A percentile compares a stretch with the other conserved stretches of the same genome.
phyloP scores from a whole-genome alignment of 257 asterid species.

The Solanum paucissectum region DNA sequence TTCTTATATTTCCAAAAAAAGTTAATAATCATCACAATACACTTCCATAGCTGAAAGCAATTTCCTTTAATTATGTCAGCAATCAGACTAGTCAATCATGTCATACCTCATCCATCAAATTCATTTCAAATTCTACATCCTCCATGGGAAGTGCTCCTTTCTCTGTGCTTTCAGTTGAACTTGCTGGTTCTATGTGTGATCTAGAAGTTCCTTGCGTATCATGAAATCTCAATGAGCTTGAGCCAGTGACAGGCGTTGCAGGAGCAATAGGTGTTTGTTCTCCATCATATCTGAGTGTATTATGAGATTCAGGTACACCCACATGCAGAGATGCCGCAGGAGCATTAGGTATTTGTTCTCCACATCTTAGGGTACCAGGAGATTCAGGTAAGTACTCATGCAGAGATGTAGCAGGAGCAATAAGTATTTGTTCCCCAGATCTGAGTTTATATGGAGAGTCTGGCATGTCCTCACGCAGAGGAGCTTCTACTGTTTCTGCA shows the following conservation, averaged over 20 bases:
- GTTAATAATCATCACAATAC: neutral
- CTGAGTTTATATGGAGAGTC: slow-evolving; percentile 2
- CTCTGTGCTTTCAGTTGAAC: slow-evolving; percentile 26
- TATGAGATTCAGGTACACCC: slow-evolving; percentile 5
- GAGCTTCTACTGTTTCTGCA: slow-evolving; percentile 1
- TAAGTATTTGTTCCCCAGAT: neutral
- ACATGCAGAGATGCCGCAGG: neutral
- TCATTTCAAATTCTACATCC: slow-evolving; percentile 21
- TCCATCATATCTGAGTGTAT: slow-evolving; percentile 2
- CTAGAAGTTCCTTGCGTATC: slow-evolving; percentile 25
- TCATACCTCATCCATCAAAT: slow-evolving; percentile 40
- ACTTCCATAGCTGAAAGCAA: neutral
- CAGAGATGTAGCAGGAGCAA: neutral
- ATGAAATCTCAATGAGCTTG: slow-evolving; percentile 24
- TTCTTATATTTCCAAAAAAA: neutral
- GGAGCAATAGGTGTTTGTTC: slow-evolving; percentile 50
- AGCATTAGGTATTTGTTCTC: slow-evolving; percentile 18
- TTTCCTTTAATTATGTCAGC: neutral
- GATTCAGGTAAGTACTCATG: neutral
- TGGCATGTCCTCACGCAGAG: neutral
- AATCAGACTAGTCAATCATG: neutral
- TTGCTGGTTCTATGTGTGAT: slow-evolving; percentile 21
- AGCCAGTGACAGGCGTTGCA: slow-evolving; percentile 41
- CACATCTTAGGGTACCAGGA: slow-evolving; percentile 6
- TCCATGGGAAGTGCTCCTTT: slow-evolving; percentile 12